A percentile compares a stretch with the other conserved stretches of the same genome.
phyloP scores from a whole-genome alignment of 495 filamentous ascomycete genomes.

The Tirmania nivea region DNA sequence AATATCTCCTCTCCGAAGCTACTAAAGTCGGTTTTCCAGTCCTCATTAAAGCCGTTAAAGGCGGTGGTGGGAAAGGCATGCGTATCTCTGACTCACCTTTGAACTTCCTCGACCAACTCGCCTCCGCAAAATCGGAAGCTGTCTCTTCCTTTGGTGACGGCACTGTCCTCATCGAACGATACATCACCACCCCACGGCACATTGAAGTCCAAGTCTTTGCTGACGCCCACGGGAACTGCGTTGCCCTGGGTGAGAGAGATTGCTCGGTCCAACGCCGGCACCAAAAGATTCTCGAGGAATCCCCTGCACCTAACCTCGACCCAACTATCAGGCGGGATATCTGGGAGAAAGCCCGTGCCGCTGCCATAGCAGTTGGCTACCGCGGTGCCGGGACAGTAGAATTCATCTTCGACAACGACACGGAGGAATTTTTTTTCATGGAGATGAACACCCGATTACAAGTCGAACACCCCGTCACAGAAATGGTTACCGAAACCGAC shows the following conservation, averaged over 20 bases:
- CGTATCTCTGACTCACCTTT: conserved; percentile 54
- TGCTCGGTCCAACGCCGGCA: conserved; percentile 76
- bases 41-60: conserved; percentile 88
- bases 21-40: conserved; percentile 76
- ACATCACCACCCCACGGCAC: conserved; percentile 80
- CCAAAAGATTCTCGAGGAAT: conserved; percentile 96
- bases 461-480: conserved; percentile 92
- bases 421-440: conserved; percentile 93
- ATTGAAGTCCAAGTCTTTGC: conserved; percentile 98
- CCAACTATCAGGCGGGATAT: conserved; percentile 63
- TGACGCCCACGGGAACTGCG: conserved; percentile 65
- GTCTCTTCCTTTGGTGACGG: conserved; percentile 86
- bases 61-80: conserved; percentile 98
- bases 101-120: conserved; percentile 62
- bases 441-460: conserved; percentile 98
- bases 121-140: conserved; percentile 76
- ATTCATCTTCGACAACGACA: conserved; percentile 96
- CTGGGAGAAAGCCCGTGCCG: conserved; percentile 80
- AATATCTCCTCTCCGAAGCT: conserved; percentile 49
- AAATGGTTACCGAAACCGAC: conserved; percentile 90
- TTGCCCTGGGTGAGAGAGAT: conserved; percentile 67
- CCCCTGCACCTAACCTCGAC: conserved; percentile 68
- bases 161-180: conserved; percentile 91
- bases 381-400: conserved; percentile 94
- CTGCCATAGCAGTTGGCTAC: conserved; percentile 80